Evolutionary conservation across 768 basidiomycete genomes (phyloP).

Genomic region (Phylloporus sp.): DNA sequence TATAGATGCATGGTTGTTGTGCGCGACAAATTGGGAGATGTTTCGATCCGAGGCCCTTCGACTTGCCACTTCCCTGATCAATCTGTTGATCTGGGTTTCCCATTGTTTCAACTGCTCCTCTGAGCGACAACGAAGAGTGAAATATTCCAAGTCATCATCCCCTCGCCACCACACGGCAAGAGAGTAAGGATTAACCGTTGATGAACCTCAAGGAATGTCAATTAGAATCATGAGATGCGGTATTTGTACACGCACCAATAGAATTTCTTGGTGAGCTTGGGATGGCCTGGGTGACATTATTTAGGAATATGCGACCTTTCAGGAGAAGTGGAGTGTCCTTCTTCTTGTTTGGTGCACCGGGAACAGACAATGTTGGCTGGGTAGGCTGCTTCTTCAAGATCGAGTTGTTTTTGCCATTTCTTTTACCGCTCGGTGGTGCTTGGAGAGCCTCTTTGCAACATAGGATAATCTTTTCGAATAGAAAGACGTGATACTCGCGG

Average conservation of each 20-base stretch:
- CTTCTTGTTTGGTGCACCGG: slow-evolving; percentile 57
- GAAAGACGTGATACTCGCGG: slow-evolving; percentile 96
- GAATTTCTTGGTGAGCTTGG: slow-evolving; percentile 55
- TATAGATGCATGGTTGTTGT: slow-evolving; percentile 39
- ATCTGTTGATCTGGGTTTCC: slow-evolving; percentile 84
- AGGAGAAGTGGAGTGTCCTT: slow-evolving; percentile 79
- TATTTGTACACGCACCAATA: slow-evolving; percentile 47
- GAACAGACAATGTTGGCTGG: slow-evolving; percentile 44
- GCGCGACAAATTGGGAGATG: slow-evolving; percentile 46
- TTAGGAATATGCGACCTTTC: slow-evolving; percentile 95
- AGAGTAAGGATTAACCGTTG: slow-evolving; percentile 59
- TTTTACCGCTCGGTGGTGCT: slow-evolving; percentile 56
- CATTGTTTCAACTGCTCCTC: slow-evolving; percentile 93
- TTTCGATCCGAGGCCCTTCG: slow-evolving; percentile 67
- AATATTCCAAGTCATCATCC: slow-evolving; percentile 89
- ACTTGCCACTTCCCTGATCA: slow-evolving; percentile 75
- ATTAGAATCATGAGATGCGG: background rate
- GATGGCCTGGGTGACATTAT: slow-evolving; percentile 86
- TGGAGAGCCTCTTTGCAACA: slow-evolving; percentile 91
- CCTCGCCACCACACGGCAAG: slow-evolving; percentile 94
- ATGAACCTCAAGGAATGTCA: slow-evolving; percentile 36
- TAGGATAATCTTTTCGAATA: slow-evolving; percentile 97
- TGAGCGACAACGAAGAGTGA: slow-evolving; percentile 87
- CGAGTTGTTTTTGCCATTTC: slow-evolving; percentile 79
- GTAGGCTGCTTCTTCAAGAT: slow-evolving; percentile 79